Percentiles rank a stretch among this genome's conserved stretches.
These are phyloP conservation scores for Sporothrix pallida DNA, from an alignment of 2,329 filamentous ascomycete species.

Conservation along the genomic window DNA sequence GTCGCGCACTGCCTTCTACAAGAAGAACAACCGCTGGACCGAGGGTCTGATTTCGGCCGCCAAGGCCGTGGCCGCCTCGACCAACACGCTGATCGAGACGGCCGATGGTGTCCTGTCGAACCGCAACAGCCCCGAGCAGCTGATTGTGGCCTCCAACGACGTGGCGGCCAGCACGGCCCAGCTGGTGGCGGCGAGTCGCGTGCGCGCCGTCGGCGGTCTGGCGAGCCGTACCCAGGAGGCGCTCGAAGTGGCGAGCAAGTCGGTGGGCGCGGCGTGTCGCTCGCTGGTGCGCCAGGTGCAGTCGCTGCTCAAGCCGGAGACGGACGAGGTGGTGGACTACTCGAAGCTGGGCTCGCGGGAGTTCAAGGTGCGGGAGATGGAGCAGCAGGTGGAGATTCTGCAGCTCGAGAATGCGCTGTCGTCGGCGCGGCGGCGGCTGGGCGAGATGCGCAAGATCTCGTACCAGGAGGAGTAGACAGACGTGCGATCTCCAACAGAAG, in stretches of 20 bases:
- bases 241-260: slow-evolving; percentile 88
- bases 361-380: slow-evolving; percentile 99
- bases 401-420: slow-evolving; percentile 88
- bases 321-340: slow-evolving; percentile 87
- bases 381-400: slow-evolving; percentile 98
- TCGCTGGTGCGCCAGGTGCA: slow-evolving; percentile 91
- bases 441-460: slow-evolving; percentile 97
- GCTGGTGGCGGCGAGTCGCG: slow-evolving; percentile 90
- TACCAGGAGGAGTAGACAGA: slow-evolving; percentile 76
- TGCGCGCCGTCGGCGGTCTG: slow-evolving; percentile 83
- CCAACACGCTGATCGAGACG: slow-evolving; percentile 96
- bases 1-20: slow-evolving; percentile 94
- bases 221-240: slow-evolving; percentile 97
- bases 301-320: slow-evolving; percentile 86
- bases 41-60: slow-evolving; percentile 96
- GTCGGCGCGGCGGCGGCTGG: slow-evolving; percentile 78
- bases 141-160: slow-evolving; percentile 97
- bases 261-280: slow-evolving; percentile 87
- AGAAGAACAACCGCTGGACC: slow-evolving; percentile 99
- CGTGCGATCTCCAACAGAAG: not conserved
- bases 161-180: slow-evolving; percentile 96
- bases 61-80: slow-evolving; percentile 92
- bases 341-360: slow-evolving; percentile 86
- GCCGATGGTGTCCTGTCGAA: slow-evolving; percentile 92
- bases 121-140: slow-evolving; percentile 91